Percentiles rank a stretch among this genome's conserved stretches.
Conservation (phyloP, 148 eudicot genomes). For the Vaccinium corymbosum region DNA sequence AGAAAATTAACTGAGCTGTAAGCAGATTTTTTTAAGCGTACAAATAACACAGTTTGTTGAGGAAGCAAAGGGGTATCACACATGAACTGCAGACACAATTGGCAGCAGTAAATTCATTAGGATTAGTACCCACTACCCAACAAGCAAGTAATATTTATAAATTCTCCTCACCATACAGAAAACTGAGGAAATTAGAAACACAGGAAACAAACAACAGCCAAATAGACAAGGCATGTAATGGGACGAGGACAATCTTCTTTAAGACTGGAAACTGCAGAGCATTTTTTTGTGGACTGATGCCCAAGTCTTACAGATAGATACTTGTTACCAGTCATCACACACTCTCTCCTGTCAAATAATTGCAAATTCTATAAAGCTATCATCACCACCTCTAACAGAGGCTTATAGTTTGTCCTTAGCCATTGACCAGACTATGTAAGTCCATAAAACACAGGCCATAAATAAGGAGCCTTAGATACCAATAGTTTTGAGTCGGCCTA, state of each 20-base stretch:
- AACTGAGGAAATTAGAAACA: background rate
- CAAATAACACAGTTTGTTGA: background rate
- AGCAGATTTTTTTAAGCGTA: background rate
- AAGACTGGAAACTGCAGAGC: background rate
- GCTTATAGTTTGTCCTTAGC: background rate
- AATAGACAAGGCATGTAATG: background rate
- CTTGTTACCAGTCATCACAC: background rate
- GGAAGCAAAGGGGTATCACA: background rate
- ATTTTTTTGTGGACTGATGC: background rate
- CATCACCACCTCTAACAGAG: too few species aligned
- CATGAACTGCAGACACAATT: background rate
- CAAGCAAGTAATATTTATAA: background rate
- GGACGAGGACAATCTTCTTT: background rate
- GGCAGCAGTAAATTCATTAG: background rate
- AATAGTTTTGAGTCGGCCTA: background rate
- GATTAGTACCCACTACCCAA: background rate
- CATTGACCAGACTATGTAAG: background rate
- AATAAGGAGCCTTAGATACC: background rate
- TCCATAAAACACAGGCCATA: background rate
- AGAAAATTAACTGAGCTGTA: slow-evolving; percentile 5
- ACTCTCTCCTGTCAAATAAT: background rate
- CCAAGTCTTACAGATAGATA: background rate
- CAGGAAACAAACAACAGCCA: background rate
- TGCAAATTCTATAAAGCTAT: too few species aligned
- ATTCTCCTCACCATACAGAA: background rate